phyloP scores from a whole-genome alignment of 257 asterid genomes.

The Cruciata laevipes region DNA sequence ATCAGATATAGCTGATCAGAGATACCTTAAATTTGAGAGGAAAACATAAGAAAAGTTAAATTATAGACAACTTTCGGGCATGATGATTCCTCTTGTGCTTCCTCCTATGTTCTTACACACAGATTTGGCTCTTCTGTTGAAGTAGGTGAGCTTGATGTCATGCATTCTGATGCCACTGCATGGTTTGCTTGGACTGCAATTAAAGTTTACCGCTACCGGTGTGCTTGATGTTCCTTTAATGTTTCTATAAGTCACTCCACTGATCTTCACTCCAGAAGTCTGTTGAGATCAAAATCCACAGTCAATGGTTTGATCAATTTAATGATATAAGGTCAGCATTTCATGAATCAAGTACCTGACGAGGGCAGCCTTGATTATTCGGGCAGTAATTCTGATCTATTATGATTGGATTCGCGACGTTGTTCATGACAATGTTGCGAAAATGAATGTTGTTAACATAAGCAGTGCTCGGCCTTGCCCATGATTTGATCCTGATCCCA shows the following conservation, averaged over 20 bases:
- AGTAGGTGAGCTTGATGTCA: constrained; percentile 49
- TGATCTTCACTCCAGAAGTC: constrained; percentile 58
- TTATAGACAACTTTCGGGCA: constrained; percentile 40
- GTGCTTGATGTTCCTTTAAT: constrained; percentile 60
- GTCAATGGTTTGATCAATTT: too few species aligned
- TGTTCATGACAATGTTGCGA: constrained; percentile 41
- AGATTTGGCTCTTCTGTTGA: constrained; percentile 33
- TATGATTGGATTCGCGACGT: constrained; percentile 54
- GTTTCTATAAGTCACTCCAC: constrained; percentile 44
- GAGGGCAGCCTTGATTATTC: constrained; percentile 43
- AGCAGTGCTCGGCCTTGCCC: constrained; percentile 61
- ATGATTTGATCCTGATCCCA: constrained; percentile 55
- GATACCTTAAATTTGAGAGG: not conserved
- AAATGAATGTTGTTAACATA: constrained; percentile 41
- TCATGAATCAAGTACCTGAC: constrained; percentile 27
- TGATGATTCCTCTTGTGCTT: constrained; percentile 29
- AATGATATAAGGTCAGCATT: not conserved
- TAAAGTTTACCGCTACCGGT: constrained; percentile 44
- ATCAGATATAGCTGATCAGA: not conserved
- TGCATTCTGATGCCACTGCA: constrained; percentile 38
- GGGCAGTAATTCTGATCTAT: constrained; percentile 69
- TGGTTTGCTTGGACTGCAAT: constrained; percentile 55
- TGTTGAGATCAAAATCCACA: constrained; percentile 11
- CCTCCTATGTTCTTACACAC: constrained; percentile 48
- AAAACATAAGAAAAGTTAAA: not conserved